phyloP scores from a whole-genome alignment of 1,139 yeast genomes.

The Blastobotrys persicus region DNA sequence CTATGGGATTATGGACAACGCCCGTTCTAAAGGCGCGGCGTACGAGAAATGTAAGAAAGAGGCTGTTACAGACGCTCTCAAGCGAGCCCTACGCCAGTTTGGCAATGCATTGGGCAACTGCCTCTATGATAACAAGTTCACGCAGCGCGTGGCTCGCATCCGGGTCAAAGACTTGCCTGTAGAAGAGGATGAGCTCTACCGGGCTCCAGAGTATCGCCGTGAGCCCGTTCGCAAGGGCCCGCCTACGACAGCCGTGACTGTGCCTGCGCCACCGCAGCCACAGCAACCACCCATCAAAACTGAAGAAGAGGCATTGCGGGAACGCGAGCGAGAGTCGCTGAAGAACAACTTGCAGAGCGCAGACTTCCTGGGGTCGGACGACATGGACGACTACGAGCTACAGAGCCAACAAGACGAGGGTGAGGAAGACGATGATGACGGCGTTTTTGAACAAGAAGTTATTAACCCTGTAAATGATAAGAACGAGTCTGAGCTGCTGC shows the following conservation, averaged over 20 bases:
- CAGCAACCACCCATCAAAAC: conserved; percentile 5
- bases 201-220: neutral
- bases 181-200: conserved; percentile 13
- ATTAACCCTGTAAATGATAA: conserved; percentile 14
- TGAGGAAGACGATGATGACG: conserved; percentile 9
- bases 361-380: conserved; percentile 6
- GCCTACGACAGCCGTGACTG: neutral
- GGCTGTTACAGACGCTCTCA: conserved; percentile 75
- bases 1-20: conserved; percentile 68
- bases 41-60: conserved; percentile 75
- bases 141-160: conserved; percentile 51
- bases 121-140: conserved; percentile 59
- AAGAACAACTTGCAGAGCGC: conserved; percentile 8
- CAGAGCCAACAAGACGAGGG: conserved; percentile 7
- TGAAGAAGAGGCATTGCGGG: conserved; percentile 6
- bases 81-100: conserved; percentile 70
- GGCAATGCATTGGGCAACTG: conserved; percentile 80
- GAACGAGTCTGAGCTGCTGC: conserved; percentile 12
- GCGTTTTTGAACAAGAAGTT: neutral
- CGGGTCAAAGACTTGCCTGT: conserved; percentile 21
- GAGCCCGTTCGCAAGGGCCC: neutral
- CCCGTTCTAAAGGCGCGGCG: conserved; percentile 60
- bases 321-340: conserved; percentile 6
- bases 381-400: conserved; percentile 7
- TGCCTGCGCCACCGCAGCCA: too few relatives aligned